These are phyloP conservation scores for Kazachstania taianensis DNA, from an alignment of 805 yeast species.

Conservation along the genomic window DNA sequence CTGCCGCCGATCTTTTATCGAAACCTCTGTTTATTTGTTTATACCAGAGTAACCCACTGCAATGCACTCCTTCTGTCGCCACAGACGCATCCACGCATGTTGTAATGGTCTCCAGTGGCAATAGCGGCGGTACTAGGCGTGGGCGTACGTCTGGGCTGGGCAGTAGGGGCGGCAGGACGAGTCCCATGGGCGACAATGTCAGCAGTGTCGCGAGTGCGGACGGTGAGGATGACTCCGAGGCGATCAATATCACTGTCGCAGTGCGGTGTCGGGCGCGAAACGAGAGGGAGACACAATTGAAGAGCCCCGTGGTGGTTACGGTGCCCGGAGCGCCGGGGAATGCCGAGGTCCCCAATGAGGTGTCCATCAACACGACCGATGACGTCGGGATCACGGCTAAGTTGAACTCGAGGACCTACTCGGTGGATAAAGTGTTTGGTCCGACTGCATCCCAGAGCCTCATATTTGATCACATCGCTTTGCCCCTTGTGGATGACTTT, in stretches of 20 bases:
- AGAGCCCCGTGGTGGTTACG: conserved; percentile 51
- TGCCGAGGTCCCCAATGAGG: conserved; percentile 29
- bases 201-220: not conserved
- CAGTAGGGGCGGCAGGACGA: not conserved
- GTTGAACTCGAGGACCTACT: conserved; percentile 45
- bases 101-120: too few relatives aligned
- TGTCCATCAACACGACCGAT: conserved; percentile 36
- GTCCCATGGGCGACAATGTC: not conserved
- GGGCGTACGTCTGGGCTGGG: not conserved
- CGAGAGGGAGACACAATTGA: conserved; percentile 44
- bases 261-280: conserved; percentile 58
- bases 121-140: not conserved
- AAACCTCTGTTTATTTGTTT: too few relatives aligned
- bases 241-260: conserved; percentile 44
- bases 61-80: too few relatives aligned
- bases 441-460: conserved; percentile 65
- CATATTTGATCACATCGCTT: conserved; percentile 58
- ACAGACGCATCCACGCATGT: too few relatives aligned
- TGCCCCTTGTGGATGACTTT: conserved; percentile 55
- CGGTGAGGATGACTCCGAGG: not conserved
- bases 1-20: too few relatives aligned
- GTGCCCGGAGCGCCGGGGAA: conserved; percentile 32
- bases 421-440: conserved; percentile 75
- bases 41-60: too few relatives aligned
- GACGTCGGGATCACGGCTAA: conserved; percentile 34